phyloP scores from a whole-genome alignment of 1,284 basidiomycete genomes.

The Trametes versicolor region DNA sequence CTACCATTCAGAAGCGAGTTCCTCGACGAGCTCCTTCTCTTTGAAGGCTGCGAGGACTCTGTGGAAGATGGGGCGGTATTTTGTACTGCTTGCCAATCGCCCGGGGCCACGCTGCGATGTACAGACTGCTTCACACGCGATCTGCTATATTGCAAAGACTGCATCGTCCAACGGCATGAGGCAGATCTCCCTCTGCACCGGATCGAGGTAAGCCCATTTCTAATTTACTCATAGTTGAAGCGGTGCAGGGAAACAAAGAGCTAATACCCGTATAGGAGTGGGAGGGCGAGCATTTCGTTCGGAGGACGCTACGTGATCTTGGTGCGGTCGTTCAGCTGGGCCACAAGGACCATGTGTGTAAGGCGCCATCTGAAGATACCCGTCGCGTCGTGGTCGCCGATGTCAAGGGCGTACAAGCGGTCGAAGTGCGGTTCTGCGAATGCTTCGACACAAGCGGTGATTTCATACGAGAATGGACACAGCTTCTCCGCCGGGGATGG shows the following conservation, averaged over 20 bases:
- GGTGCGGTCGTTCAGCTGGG: no score
- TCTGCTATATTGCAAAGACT: no score
- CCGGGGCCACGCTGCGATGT: no score
- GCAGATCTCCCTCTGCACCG: not conserved
- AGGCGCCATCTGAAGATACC: not conserved
- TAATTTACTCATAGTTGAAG: no score
- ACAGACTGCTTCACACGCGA: no score
- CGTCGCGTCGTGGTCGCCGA: not conserved
- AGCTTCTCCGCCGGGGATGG: not conserved
- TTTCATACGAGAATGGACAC: not conserved
- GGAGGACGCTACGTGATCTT: not conserved
- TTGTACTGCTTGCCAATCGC: no score
- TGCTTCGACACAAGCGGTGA: not conserved
- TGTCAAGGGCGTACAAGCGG: not conserved
- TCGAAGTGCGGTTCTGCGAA: not conserved
- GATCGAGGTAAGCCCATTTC: not conserved
- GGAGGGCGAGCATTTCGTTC: not conserved
- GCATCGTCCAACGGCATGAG: no score
- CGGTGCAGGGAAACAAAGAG: not conserved
- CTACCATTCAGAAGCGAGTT: conserved; percentile 11
- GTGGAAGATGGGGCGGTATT: not conserved
- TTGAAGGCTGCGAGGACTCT: conserved; percentile 15
- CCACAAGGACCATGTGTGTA: not conserved
- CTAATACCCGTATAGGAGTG: not conserved
- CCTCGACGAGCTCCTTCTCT: conserved; percentile 40